These are phyloP conservation scores for Ogataea nitratoaversa DNA, from an alignment of 805 yeast species.

Conservation along the genomic window DNA sequence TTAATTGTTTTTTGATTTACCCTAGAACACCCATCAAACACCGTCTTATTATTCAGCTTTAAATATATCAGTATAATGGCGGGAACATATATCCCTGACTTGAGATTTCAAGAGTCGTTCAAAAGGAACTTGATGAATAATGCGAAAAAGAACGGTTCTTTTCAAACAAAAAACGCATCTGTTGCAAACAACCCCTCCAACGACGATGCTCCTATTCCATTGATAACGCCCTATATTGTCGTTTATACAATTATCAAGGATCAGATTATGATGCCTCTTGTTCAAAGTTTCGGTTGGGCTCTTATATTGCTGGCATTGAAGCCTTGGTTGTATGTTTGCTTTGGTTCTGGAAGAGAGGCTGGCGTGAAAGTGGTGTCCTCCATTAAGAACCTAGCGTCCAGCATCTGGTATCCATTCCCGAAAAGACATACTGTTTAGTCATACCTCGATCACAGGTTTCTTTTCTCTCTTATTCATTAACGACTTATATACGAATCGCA, in stretches of 20 bases:
- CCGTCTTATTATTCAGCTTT: no score
- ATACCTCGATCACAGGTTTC: background rate
- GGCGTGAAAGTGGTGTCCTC: constrained; percentile 19
- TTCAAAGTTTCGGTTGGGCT: constrained; percentile 51
- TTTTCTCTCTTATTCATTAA: no score
- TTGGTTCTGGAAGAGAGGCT: constrained; percentile 18
- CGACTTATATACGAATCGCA: no score
- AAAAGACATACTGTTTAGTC: constrained; percentile 2
- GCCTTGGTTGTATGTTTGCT: constrained; percentile 32
- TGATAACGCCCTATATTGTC: constrained; percentile 42
- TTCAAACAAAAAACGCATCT: background rate
- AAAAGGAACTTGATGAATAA: constrained; percentile 32
- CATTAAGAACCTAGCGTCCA: constrained; percentile 9
- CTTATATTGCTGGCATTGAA: constrained; percentile 31
- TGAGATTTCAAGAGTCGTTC: constrained; percentile 64
- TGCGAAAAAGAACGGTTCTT: constrained; percentile 13
- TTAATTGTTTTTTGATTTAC: no score
- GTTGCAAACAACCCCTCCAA: background rate
- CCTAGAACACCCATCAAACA: no score
- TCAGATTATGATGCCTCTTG: constrained; percentile 50
- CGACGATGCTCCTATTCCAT: constrained; percentile 9
- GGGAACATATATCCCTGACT: constrained; percentile 46
- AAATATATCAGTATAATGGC: background rate
- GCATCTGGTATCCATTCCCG: constrained; percentile 5
- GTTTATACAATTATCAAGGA: constrained; percentile 47